Conservation (phyloP, 1,284 basidiomycete species). For the Pseudozyma thailandica region DNA sequence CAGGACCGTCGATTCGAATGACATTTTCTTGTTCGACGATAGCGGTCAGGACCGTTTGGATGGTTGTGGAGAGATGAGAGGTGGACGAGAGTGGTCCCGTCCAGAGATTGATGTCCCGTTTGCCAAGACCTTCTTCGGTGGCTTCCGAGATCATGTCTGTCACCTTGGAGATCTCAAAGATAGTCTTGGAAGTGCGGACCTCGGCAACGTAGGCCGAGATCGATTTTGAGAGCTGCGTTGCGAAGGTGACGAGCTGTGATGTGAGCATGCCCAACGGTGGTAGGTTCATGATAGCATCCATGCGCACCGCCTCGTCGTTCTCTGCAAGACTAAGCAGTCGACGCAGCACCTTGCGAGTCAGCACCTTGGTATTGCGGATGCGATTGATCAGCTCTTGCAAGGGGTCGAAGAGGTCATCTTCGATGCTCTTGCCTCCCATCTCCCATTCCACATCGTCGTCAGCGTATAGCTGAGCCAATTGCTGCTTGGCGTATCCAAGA, state of each 20-base stretch:
- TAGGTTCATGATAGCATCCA: constrained; percentile 56
- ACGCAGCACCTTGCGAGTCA: constrained; percentile 61
- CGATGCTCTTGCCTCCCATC: constrained; percentile 41
- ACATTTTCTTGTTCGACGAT: constrained; percentile 62
- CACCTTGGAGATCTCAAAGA: constrained; percentile 41
- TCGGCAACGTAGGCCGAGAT: constrained; percentile 46
- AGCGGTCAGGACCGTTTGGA: constrained; percentile 49
- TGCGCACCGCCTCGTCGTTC: constrained; percentile 59
- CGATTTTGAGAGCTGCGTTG: constrained; percentile 40
- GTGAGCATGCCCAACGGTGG: constrained; percentile 56
- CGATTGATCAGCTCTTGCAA: constrained; percentile 56
- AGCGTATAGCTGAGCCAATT: constrained; percentile 47
- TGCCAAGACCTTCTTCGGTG: constrained; percentile 47
- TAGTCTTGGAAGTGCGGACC: constrained; percentile 44
- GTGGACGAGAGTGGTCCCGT: constrained; percentile 36
- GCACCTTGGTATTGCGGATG: constrained; percentile 57
- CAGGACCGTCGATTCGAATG: constrained; percentile 53
- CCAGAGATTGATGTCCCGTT: constrained; percentile 40
- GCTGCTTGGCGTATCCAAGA: constrained; percentile 57
- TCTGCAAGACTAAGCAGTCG: constrained; percentile 54
- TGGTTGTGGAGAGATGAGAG: constrained; percentile 43
- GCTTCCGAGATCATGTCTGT: constrained; percentile 45
- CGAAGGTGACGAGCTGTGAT: constrained; percentile 57
- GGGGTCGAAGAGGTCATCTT: constrained; percentile 54
- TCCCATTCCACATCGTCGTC: constrained; percentile 58